Evolutionary conservation across 257 asterid genomes (phyloP), one percentile per base, ranked within the genome.

Genomic region (Nicotiana paniculata): DNA sequence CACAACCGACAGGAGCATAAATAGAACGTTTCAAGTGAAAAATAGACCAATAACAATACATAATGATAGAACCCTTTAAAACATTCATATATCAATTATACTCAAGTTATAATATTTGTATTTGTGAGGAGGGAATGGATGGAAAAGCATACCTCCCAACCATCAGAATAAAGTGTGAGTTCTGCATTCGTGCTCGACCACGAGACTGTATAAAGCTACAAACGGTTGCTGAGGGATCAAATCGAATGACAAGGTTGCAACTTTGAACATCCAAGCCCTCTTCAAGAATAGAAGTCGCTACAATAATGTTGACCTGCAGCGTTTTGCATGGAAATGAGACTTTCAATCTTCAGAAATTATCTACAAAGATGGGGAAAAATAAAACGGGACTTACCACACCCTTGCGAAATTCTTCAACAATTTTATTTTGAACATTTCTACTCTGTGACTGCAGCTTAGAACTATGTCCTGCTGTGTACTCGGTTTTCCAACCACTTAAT

Each of bases 201-300:
- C 97, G 93, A 24, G 99, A 96, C 86, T 96, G 98, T 88, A 96
- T 96, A 82, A 93, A 96, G 87, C 99, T 93, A 85, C 98, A 93
- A 63, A 93, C 82, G 26, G 93, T 93, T 21, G 90, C 89, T 55
- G 98, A 86, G 21, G 89, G 96, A 84, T 96, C 99, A 82, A 92
- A 96, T 83, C 99, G 89, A 46, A 93, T 90, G 1, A 96, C 99
- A 46, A 96, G 97, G 85, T 96, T 96, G 92, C 99, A 96, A 81
- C 93, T 92, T 86, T 93, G 97, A 65, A 96, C 98, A 75, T 96
- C 99, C 85, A 96, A 86, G 53, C 97, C 97, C 91, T 95, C 99
- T 88, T 95, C 98, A 35, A 95, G 95, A 93, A 95, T 89, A 26
- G 97, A 92, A 59, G 98, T 93, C 3, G 99, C 90, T 65, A 95